These are phyloP conservation scores for Leccinum olivaceopallidum DNA, from an alignment of 768 basidiomycete genomes.

Conservation along the genomic window DNA sequence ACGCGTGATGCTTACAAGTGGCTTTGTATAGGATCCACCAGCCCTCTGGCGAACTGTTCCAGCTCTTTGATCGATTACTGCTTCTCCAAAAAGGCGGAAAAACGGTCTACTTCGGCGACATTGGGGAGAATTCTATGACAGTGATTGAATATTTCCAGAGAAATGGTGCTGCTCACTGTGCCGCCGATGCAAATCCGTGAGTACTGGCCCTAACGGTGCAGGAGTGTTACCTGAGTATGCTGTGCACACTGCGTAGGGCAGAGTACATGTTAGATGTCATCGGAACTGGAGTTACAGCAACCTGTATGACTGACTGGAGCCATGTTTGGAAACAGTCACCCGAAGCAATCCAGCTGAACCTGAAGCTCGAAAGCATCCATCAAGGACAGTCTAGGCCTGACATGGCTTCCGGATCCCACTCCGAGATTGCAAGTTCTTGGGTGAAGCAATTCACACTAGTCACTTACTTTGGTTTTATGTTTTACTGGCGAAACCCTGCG, in stretches of 20 bases:
- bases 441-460: constrained; percentile 35
- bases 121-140: constrained; percentile 24
- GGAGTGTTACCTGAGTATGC: background rate
- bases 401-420: constrained; percentile 21
- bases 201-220: background rate
- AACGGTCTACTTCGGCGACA: constrained; percentile 43
- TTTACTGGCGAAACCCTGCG: constrained; percentile 42
- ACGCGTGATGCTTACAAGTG: background rate
- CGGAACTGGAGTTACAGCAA: constrained; percentile 55
- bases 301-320: constrained; percentile 48
- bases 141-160: constrained; percentile 27
- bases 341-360: constrained; percentile 38
- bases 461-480: constrained; percentile 30
- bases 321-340: constrained; percentile 46
- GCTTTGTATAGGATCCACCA: constrained; percentile 20
- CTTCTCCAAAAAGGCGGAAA: constrained; percentile 54
- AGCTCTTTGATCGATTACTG: constrained; percentile 50
- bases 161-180: constrained; percentile 23
- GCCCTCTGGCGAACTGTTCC: constrained; percentile 51
- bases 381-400: constrained; percentile 33
- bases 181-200: constrained; percentile 26
- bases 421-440: constrained; percentile 43
- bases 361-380: constrained; percentile 47
- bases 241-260: constrained; percentile 30
- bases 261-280: constrained; percentile 54